Percentiles rank a stretch among this genome's conserved stretches.
phyloP scores from a whole-genome alignment of 306 rosid species.

The Cucumis hystrix region DNA sequence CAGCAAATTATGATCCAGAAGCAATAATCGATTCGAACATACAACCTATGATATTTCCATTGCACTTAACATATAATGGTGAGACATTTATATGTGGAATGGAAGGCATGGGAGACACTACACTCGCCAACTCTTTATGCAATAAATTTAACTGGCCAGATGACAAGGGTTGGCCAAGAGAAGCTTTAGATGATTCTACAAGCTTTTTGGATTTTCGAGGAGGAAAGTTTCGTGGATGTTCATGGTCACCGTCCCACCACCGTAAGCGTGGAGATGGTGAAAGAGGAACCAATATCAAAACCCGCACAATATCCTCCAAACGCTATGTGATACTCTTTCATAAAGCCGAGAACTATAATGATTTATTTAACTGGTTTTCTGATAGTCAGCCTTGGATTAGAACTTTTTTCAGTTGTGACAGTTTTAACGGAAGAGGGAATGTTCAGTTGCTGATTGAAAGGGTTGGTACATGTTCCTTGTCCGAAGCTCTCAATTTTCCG shows the following conservation, averaged over 20 bases:
- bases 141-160: neutral
- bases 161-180: too few species aligned
- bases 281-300: neutral
- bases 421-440: too few species aligned
- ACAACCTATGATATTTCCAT: neutral
- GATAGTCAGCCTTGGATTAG: too few species aligned
- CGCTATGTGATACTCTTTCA: too few species aligned
- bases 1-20: neutral
- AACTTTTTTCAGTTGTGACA: fast-evolving
- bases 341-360: too few species aligned
- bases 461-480: too few species aligned
- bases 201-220: neutral
- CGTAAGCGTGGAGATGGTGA: neutral
- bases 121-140: neutral
- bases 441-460: too few species aligned
- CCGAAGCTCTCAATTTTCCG: too few species aligned
- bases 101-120: neutral
- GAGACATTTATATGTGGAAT: neutral
- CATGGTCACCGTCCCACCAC: too few species aligned
- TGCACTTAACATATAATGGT: neutral
- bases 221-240: too few species aligned
- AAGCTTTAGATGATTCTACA: neutral
- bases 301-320: neutral
- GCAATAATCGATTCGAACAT: too few species aligned
- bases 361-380: too few species aligned